phyloP scores from a whole-genome alignment of 2,329 filamentous ascomycete species.

The Ceratocystis variospora region DNA sequence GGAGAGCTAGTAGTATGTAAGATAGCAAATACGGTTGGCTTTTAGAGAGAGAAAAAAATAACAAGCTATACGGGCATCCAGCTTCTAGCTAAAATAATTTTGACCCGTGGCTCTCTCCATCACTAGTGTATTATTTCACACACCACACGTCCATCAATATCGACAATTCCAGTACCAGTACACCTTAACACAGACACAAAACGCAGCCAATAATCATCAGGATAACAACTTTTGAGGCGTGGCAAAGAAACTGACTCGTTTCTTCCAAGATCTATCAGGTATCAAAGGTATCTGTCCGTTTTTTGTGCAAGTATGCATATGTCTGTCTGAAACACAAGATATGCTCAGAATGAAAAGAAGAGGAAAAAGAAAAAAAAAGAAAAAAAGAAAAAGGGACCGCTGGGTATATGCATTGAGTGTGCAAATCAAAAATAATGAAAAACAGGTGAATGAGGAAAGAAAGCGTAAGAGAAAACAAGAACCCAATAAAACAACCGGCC shows the following conservation, averaged over 20 bases:
- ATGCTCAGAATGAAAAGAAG: background rate
- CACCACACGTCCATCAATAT: background rate
- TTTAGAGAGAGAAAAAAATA: too few relatives aligned
- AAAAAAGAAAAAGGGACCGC: background rate
- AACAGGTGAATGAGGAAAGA: background rate
- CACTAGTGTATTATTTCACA: too few relatives aligned
- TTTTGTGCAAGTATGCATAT: background rate
- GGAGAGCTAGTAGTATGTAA: too few relatives aligned
- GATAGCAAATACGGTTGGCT: too few relatives aligned
- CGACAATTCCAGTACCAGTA: background rate
- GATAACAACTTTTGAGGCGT: background rate
- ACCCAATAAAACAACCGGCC: background rate
- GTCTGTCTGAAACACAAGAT: background rate
- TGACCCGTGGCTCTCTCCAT: too few relatives aligned
- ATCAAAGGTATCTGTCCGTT: conserved; percentile 3
- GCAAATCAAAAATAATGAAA: background rate
- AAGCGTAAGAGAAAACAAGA: background rate
- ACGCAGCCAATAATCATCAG: background rate
- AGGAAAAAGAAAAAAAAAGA: background rate
- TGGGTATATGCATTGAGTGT: conserved; percentile 16
- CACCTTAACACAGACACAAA: background rate
- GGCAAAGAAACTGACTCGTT: background rate
- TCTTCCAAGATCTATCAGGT: background rate
- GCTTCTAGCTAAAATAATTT: too few relatives aligned
- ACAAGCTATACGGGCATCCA: too few relatives aligned